Evolutionary conservation across 495 filamentous ascomycete genomes (phyloP).

Genomic region (Hypoxylon perforatum): DNA sequence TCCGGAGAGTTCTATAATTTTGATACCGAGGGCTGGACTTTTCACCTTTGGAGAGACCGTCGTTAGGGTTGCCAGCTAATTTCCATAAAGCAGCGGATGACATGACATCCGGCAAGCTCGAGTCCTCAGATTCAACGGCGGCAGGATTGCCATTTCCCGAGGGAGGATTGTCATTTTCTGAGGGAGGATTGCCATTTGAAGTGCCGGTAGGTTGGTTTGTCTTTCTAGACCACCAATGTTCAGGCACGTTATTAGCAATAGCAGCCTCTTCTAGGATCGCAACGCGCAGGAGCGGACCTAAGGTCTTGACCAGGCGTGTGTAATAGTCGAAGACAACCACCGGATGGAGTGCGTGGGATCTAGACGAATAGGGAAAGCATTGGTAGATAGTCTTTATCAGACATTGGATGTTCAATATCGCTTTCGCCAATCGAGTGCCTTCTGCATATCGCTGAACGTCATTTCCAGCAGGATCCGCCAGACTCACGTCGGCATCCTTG

Average conservation of each 20-base stretch:
- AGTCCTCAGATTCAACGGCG: conserved; percentile 35
- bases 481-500: conserved; percentile 35
- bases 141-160: conserved; percentile 9
- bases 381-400: conserved; percentile 77
- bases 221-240: conserved; percentile 53
- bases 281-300: conserved; percentile 80
- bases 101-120: conserved; percentile 31
- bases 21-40: conserved; percentile 65
- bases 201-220: conserved; percentile 8
- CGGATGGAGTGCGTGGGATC: conserved; percentile 65
- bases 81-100: conserved; percentile 39
- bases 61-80: conserved; percentile 8
- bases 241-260: conserved; percentile 60
- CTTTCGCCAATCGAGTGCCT: conserved; percentile 81
- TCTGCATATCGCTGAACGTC: conserved; percentile 56
- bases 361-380: conserved; percentile 73
- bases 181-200: not conserved
- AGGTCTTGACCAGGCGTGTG: conserved; percentile 69
- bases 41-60: conserved; percentile 50
- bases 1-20: conserved; percentile 80
- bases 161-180: conserved; percentile 10
- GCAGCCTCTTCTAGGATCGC: conserved; percentile 86
- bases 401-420: conserved; percentile 77
- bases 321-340: conserved; percentile 88
- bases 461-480: conserved; percentile 45